phyloP scores from a whole-genome alignment of 2,329 filamentous ascomycete species.

The Fusarium sp. region DNA sequence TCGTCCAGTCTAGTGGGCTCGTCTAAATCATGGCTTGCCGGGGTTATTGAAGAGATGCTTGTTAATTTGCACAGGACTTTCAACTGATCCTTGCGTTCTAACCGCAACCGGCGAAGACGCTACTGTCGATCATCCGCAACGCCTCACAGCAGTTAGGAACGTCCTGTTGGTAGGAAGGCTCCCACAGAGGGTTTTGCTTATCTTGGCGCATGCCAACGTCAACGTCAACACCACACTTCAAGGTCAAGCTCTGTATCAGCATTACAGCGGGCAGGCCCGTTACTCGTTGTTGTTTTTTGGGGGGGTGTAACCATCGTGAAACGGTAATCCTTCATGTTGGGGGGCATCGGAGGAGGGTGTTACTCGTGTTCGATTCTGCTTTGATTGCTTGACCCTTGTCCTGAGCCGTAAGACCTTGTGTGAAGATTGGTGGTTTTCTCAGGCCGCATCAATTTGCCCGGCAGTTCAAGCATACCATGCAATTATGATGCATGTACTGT shows the following conservation, averaged over 20 bases:
- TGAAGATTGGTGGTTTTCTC: not conserved
- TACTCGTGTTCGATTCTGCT: conserved; percentile 1
- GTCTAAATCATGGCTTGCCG: conserved; percentile 10
- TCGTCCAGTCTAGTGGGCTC: conserved; percentile 23
- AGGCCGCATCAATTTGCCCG: conserved; percentile 37
- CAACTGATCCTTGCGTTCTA: conserved; percentile 23
- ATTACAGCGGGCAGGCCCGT: conserved; percentile 5
- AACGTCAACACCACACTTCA: not conserved
- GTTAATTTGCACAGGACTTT: conserved; percentile 2
- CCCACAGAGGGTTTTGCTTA: conserved; percentile 15
- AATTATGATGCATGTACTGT: conserved; percentile 27
- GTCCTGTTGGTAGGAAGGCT: conserved; percentile 26
- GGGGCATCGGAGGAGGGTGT: not conserved
- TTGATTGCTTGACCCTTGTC: conserved; percentile 15
- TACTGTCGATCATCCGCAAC: conserved; percentile 50
- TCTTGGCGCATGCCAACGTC: conserved; percentile 39
- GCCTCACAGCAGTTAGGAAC: conserved; percentile 30
- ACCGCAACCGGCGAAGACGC: conserved; percentile 40
- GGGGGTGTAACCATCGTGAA: conserved; percentile 9
- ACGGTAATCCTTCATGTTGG: not conserved
- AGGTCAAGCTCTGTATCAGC: not conserved
- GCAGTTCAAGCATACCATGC: conserved; percentile 28
- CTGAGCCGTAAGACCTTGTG: conserved; percentile 28
- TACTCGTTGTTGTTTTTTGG: conserved; percentile 1
- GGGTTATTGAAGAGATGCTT: conserved; percentile 4